phyloP scores from a whole-genome alignment of 371 early-diverging fungal genomes.

The Mucor saturninus region DNA sequence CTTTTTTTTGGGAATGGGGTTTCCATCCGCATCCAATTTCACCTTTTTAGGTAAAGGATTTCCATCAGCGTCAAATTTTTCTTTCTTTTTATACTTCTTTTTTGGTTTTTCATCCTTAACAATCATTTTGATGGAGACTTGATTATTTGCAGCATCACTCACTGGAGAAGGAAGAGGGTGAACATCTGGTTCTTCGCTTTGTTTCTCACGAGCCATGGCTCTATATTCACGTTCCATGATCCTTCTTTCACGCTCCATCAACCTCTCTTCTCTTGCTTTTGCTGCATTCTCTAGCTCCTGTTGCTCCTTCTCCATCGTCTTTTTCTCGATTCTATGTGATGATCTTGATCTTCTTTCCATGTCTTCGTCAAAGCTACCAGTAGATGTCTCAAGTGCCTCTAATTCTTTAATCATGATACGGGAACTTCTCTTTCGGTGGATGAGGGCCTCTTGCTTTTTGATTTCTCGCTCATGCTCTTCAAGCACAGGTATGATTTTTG shows the following conservation, averaged over 20 bases:
- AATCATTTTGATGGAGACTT: conserved; percentile 2
- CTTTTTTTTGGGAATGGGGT: conserved; percentile 29
- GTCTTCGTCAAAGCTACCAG: neutral
- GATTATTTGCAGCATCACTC: neutral
- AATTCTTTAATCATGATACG: conserved; percentile 65
- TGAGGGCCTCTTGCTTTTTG: conserved; percentile 58
- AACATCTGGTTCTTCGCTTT: conserved; percentile 26
- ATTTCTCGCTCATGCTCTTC: conserved; percentile 58
- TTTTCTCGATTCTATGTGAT: conserved; percentile 47
- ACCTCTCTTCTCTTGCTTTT: conserved; percentile 57
- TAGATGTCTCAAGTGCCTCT: conserved; percentile 51
- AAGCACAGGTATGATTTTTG: conserved; percentile 62
- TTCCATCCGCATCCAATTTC: conserved; percentile 20
- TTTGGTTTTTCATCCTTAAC: conserved; percentile 22
- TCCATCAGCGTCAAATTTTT: conserved; percentile 15
- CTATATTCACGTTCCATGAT: conserved; percentile 45
- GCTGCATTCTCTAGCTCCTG: conserved; percentile 38
- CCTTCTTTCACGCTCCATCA: conserved; percentile 56
- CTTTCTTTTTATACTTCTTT: conserved; percentile 10
- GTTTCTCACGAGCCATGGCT: conserved; percentile 33
- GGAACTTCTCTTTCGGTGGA: conserved; percentile 70
- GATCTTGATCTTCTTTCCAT: conserved; percentile 15
- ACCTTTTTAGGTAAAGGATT: conserved; percentile 18
- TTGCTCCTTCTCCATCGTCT: conserved; percentile 41
- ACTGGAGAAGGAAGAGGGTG: no score